phyloP scores from a whole-genome alignment of 1,284 basidiomycete species.

The Puccinia novopanici region DNA sequence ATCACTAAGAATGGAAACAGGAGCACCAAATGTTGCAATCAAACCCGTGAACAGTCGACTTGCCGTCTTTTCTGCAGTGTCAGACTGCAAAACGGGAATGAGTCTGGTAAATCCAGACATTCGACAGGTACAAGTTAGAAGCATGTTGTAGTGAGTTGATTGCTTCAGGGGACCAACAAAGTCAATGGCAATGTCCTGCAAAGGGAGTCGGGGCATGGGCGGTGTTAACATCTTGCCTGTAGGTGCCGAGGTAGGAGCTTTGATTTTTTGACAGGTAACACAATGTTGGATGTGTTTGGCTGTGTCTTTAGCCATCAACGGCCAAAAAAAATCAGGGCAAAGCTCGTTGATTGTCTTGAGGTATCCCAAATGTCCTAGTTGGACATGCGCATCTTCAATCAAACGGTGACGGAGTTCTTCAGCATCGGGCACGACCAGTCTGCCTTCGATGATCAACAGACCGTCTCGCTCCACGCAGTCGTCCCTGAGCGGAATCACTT shows the following conservation, averaged over 20 bases:
- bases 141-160: no score
- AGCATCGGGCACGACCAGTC: conserved; percentile 58
- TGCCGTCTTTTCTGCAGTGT: no score
- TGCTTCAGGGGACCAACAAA: conserved; percentile 26
- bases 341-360: conserved; percentile 60
- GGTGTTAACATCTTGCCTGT: conserved; percentile 41
- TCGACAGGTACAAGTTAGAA: background rate
- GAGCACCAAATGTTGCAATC: no score
- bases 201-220: background rate
- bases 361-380: conserved; percentile 60
- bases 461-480: conserved; percentile 48
- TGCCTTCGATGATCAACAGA: conserved; percentile 57
- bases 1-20: no score
- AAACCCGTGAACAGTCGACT: no score
- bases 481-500: background rate
- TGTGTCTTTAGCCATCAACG: conserved; percentile 57
- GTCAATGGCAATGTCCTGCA: conserved; percentile 44
- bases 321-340: conserved; percentile 61
- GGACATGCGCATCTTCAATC: conserved; percentile 57
- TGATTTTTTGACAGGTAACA: conserved; percentile 50
- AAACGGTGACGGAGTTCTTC: conserved; percentile 54
- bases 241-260: conserved; percentile 30
- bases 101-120: background rate
- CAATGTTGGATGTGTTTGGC: background rate
- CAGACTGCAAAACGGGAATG: background rate